These are phyloP conservation scores for Cytospora leucostoma DNA, from an alignment of 2,329 filamentous ascomycete genomes.

Conservation along the genomic window DNA sequence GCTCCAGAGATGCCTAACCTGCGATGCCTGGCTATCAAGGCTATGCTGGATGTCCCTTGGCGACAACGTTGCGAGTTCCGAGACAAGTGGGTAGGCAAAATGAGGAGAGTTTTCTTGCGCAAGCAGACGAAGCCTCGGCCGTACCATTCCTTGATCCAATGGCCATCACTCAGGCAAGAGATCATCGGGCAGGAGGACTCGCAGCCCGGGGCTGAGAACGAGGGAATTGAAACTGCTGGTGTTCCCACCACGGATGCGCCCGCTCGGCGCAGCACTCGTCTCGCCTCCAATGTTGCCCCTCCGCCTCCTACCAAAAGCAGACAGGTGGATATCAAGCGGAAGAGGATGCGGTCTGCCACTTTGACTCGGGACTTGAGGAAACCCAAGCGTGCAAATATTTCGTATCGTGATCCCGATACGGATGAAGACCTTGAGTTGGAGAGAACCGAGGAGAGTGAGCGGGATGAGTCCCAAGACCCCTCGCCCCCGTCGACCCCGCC, in stretches of 20 bases:
- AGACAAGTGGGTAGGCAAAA: slow-evolving; percentile 71
- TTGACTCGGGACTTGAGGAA: slow-evolving; percentile 22
- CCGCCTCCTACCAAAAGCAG: slow-evolving; percentile 3
- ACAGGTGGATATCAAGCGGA: slow-evolving; percentile 12
- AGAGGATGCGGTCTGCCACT: slow-evolving; percentile 19
- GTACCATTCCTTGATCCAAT: slow-evolving; percentile 25
- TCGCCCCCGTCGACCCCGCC: slow-evolving; percentile 16
- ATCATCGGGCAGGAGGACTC: not conserved
- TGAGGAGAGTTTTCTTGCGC: slow-evolving; percentile 68
- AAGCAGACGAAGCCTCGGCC: slow-evolving; percentile 28
- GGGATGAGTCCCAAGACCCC: slow-evolving; percentile 23
- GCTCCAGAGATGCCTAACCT: slow-evolving; percentile 67
- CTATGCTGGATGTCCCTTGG: slow-evolving; percentile 80
- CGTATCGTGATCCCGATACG: slow-evolving; percentile 25
- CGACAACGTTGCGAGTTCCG: slow-evolving; percentile 79
- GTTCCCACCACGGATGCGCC: slow-evolving; percentile 4
- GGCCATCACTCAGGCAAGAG: slow-evolving; percentile 13
- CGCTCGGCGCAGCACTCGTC: slow-evolving; percentile 36
- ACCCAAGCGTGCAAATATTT: slow-evolving; percentile 21
- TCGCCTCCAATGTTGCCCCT: slow-evolving; percentile 30
- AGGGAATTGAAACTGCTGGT: not conserved
- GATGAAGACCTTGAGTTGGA: slow-evolving; percentile 26
- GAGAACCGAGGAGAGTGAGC: slow-evolving; percentile 26
- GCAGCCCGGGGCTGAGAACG: slow-evolving; percentile 5
- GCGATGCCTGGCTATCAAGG: slow-evolving; percentile 70